A percentile compares a stretch with the other conserved stretches of the same genome.
Conservation (phyloP, 495 filamentous ascomycete species). For the Clohesyomyces aquaticus region DNA sequence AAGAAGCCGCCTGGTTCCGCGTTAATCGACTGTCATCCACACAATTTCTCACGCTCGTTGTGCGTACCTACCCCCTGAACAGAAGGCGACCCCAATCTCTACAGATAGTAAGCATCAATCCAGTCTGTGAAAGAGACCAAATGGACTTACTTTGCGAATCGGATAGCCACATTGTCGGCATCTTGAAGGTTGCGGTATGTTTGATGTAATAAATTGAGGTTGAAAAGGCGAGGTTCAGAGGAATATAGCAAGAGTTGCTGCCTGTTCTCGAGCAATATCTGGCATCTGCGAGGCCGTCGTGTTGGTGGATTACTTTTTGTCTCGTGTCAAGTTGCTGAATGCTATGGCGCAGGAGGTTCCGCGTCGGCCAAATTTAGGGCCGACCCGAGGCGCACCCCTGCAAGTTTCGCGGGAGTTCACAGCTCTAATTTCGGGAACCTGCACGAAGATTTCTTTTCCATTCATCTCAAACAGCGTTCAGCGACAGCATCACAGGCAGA, state of each 20-base stretch:
- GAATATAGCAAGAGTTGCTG: slow-evolving; percentile 9
- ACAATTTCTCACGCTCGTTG: neutral
- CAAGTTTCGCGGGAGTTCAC: neutral
- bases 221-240: neutral
- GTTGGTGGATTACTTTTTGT: slow-evolving; percentile 19
- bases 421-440: neutral
- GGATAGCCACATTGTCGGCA: slow-evolving; percentile 90
- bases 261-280: slow-evolving; percentile 17
- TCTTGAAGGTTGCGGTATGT: slow-evolving; percentile 36
- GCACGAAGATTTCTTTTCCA: neutral
- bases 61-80: slow-evolving; percentile 81
- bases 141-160: slow-evolving; percentile 83
- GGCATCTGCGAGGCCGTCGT: neutral
- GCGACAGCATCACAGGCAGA: neutral
- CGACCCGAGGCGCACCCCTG: slow-evolving; percentile 4
- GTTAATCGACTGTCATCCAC: slow-evolving; percentile 8
- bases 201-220: neutral
- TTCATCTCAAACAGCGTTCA: neutral
- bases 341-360: neutral
- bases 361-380: slow-evolving; percentile 5
- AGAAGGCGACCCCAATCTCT: slow-evolving; percentile 97
- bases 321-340: slow-evolving; percentile 26
- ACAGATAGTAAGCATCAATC: slow-evolving; percentile 5
- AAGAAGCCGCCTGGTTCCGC: slow-evolving; percentile 73
- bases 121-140: slow-evolving; percentile 4